Conservation (phyloP, 2,329 filamentous ascomycete genomes). For the Fusarium equiseti region DNA sequence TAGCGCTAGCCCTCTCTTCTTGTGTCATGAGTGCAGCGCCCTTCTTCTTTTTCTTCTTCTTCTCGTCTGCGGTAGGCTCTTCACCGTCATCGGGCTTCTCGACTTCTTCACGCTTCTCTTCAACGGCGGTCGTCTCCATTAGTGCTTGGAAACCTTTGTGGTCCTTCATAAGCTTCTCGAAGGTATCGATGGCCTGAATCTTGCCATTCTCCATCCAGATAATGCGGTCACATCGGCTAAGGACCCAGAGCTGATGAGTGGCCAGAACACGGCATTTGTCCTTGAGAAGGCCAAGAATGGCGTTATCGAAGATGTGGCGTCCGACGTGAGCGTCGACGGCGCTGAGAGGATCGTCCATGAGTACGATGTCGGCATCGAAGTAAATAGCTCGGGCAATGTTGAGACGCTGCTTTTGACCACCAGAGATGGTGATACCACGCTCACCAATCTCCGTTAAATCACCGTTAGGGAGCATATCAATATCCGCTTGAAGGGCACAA, state of each 20-base stretch:
- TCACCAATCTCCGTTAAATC: conserved; percentile 95
- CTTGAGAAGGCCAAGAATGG: conserved; percentile 88
- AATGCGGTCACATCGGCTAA: conserved; percentile 90
- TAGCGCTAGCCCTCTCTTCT: conserved; percentile 76
- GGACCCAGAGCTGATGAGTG: conserved; percentile 94
- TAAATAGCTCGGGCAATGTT: conserved; percentile 90
- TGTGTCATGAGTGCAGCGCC: conserved; percentile 76
- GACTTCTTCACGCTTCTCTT: conserved; percentile 69
- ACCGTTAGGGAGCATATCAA: conserved; percentile 92
- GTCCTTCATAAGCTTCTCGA: conserved; percentile 84
- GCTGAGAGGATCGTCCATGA: conserved; percentile 77
- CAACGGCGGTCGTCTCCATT: conserved; percentile 85
- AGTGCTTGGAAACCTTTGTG: conserved; percentile 83
- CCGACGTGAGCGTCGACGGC: conserved; percentile 79
- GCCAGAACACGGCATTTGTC: conserved; percentile 92
- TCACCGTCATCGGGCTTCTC: conserved; percentile 60
- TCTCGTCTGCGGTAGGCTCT: conserved; percentile 54
- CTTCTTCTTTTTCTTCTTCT: conserved; percentile 69
- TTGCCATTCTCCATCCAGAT: conserved; percentile 91
- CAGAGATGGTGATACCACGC: conserved; percentile 93
- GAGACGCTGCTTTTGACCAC: conserved; percentile 93
- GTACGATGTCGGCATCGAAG: conserved; percentile 74
- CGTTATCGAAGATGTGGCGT: conserved; percentile 88
- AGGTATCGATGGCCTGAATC: conserved; percentile 89
- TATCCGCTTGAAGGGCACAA: conserved; percentile 85